Percentiles rank a stretch among this genome's conserved stretches.
These are phyloP conservation scores for Colletotrichum filicis DNA, from an alignment of 2,329 filamentous ascomycete species.

Conservation along the genomic window DNA sequence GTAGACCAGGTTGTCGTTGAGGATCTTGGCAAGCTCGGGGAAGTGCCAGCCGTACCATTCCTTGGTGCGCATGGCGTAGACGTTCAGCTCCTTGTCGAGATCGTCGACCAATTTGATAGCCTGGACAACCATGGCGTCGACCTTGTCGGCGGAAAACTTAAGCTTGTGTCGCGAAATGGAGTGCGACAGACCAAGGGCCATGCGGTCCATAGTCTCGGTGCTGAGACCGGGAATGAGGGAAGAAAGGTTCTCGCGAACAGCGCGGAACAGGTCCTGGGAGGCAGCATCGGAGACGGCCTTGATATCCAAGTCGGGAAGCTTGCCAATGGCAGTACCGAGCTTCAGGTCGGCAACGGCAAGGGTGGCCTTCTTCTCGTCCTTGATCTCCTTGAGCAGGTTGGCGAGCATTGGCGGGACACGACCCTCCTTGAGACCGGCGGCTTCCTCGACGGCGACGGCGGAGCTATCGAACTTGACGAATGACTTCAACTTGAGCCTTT, in stretches of 20 bases:
- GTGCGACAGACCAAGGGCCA: conserved; percentile 96
- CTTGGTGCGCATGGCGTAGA: conserved; percentile 98
- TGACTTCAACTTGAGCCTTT: conserved; percentile 91
- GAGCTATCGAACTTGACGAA: conserved; percentile 98
- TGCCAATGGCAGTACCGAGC: conserved; percentile 90
- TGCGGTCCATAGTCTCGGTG: conserved; percentile 88
- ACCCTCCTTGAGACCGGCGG: conserved; percentile 82
- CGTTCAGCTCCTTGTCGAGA: conserved; percentile 98
- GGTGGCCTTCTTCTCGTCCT: conserved; percentile 97
- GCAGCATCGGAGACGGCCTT: conserved; percentile 82
- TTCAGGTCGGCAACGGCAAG: conserved; percentile 95
- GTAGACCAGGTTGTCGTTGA: conserved; percentile 97
- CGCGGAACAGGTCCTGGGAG: conserved; percentile 91
- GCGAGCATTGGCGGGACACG: conserved; percentile 92
- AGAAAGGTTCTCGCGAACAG: conserved; percentile 89
- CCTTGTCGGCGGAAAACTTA: conserved; percentile 98
- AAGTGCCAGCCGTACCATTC: conserved; percentile 99
- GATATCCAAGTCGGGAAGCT: conserved; percentile 87
- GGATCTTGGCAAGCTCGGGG: conserved; percentile 95
- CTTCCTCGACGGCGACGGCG: conserved; percentile 89
- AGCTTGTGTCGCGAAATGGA: conserved; percentile 97
- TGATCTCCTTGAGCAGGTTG: conserved; percentile 85
- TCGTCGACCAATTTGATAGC: conserved; percentile 94
- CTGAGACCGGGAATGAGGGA: conserved; percentile 90
- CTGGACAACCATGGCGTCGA: conserved; percentile 99